Evolutionary conservation across 495 filamentous ascomycete genomes (phyloP), one percentile per base, ranked within the genome.

Genomic region (Oidiodendron maius): DNA sequence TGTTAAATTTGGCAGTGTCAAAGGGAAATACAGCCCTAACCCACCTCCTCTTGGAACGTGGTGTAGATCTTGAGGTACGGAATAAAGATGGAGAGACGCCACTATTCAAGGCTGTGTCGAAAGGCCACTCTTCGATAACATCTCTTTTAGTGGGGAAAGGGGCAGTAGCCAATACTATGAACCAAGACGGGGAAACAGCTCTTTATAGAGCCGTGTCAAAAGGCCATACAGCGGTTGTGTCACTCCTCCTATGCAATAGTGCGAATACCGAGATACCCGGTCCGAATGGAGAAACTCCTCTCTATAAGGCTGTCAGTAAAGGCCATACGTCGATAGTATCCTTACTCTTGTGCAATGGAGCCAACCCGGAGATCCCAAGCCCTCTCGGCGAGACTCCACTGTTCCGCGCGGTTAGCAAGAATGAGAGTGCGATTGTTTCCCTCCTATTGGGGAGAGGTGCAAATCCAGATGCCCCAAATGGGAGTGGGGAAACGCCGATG

Each of bases 281-380:
- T 23, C 13, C 18, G n/a, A 40, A 35, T 16, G 22, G 45, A 4
- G 45, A 48, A 36, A 48, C 30, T 20, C 45, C 18, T 36, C 45
- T 23, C 23, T 48, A 25, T 40, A 20, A 23, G 30, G 45, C 45
- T 24, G 45, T 48, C 13, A 11, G 12, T 6, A 24, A 23, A 28
- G 23, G 23, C 17, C 16, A 40, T 40, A 40, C 20, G 1, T 12
- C 18, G 0, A 26, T 48, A 4, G 45, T 48, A 21, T 24, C 45
- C 2, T 15, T 48, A 9, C 34, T 48, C 13, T 15, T 48, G 1
- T 15, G 34, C 35, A 11, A 48, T 26, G 45, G 45, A 1, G 45
- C 45, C 8, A 48, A 17, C 15, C 15, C 45, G 10, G 35, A 48
- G 9, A 39, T 17, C 3, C 36, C 30, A 11, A 20, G 17, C 25